Conservation (phyloP, 345 rosid species). For the Hibiscus tridactylites region DNA sequence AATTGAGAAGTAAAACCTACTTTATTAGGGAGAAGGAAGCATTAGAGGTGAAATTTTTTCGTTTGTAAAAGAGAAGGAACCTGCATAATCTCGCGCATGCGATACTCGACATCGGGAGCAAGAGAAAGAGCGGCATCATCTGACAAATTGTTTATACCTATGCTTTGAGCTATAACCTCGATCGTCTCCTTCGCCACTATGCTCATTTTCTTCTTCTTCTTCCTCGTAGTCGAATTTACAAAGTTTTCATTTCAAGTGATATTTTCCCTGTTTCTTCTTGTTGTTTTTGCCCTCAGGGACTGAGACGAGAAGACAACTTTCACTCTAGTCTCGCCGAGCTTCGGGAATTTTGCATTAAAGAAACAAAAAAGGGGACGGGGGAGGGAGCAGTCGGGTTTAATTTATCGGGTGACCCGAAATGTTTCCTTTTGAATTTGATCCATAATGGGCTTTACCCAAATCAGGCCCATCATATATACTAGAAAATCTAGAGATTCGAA, state of each 20-base stretch:
- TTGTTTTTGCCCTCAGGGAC: background rate
- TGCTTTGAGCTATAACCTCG: constrained; percentile 83
- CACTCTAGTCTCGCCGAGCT: background rate
- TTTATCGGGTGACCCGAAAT: background rate
- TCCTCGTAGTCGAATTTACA: background rate
- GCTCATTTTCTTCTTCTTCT: constrained; percentile 1
- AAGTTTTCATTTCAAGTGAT: background rate
- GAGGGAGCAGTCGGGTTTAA: background rate
- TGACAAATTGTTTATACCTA: constrained; percentile 60
- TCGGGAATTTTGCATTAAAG: background rate
- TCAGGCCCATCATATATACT: background rate
- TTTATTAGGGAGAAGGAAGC: constrained; percentile 5
- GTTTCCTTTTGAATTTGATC: background rate
- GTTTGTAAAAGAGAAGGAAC: constrained; percentile 15
- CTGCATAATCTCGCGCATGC: constrained; percentile 93
- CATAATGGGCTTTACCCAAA: background rate
- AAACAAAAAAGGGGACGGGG: background rate
- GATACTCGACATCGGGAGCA: constrained; percentile 93
- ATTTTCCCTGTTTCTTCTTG: background rate
- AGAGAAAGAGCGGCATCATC: constrained; percentile 74
- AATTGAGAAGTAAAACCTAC: constrained; percentile 1
- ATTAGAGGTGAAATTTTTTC: background rate
- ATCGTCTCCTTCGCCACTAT: constrained; percentile 41
- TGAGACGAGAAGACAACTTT: background rate
- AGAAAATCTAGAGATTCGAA: background rate